Evolutionary conservation across 2,329 filamentous ascomycete species (phyloP), one percentile per base, ranked within the genome.

Genomic region (Neonectria sp.): DNA sequence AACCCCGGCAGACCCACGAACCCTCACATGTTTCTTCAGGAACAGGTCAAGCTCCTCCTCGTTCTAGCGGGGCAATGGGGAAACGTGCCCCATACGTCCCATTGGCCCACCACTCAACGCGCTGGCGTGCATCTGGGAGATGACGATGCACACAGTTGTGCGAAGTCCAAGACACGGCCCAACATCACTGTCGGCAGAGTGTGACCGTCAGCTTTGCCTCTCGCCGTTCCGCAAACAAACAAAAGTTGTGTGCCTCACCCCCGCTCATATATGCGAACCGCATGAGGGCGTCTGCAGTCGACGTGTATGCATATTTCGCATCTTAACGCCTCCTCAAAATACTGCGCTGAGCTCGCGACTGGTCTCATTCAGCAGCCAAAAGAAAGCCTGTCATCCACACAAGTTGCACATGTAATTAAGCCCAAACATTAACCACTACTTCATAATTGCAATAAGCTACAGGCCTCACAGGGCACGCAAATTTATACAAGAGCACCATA

Each of bases 1-100:
- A 11, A 49, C 63, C 72, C 60, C 61, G 67, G 63, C 65, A 48
- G 46, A 55, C 59, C 55, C 24, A 45, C 55, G 53, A 67, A 65
- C 64, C 40, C 56, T 65, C 51, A 43, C 60, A 29, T 66, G 65
- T 65, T 71, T 71, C 58, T 64, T 61, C 55, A 65, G 45, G 70
- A 65, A 70, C 60, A 63, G 58, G 59, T 64, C 51, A 52, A 49
- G 59, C 57, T 55, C 53, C 57, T 55, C 53, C 40, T 70, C 55
- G 62, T 60, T 63, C 70, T 73, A 70, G 60, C 64, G 65, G 69
- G 66, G 67, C 51, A 46, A 29, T 35, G 21, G 17, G 40, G 55
- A 61, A 68, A 58, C 56, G 40, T 29, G 46, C n/a, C 33, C 31
- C 43, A 37, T 24, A 11, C 31, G 17, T 33, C 24, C 55, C 55